A percentile compares a stretch with the other conserved stretches of the same genome.
Conservation (phyloP, 805 yeast genomes). For the Schizosaccharomyces japonicus region DNA sequence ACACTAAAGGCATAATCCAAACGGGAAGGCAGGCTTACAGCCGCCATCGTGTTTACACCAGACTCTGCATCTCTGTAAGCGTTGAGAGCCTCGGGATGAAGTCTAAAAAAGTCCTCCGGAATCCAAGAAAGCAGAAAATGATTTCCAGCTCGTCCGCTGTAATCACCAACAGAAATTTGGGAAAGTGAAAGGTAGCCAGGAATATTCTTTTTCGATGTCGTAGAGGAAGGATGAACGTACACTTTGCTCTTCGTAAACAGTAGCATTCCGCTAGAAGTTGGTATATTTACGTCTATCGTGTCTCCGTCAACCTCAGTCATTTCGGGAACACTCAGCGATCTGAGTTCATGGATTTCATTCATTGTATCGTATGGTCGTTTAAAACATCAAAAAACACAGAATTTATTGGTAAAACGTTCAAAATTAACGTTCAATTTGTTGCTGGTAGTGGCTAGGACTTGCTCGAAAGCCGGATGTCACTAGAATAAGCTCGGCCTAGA, state of each 20-base stretch:
- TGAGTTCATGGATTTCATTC: neutral
- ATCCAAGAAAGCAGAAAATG: slow-evolving; percentile 45
- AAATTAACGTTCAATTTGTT: too few species aligned
- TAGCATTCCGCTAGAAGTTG: neutral
- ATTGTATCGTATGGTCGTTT: neutral
- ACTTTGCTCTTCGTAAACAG: slow-evolving; percentile 22
- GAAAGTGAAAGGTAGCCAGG: slow-evolving; percentile 53
- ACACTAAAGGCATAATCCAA: slow-evolving; percentile 37
- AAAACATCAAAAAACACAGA: neutral
- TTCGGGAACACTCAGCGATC: neutral
- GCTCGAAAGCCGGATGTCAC: too few species aligned
- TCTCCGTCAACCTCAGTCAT: slow-evolving; percentile 1
- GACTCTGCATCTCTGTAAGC: slow-evolving; percentile 26
- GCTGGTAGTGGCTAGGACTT: too few species aligned
- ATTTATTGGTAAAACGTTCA: neutral
- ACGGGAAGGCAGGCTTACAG: slow-evolving; percentile 5
- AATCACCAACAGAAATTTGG: slow-evolving; percentile 25
- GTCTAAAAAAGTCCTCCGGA: slow-evolving; percentile 17
- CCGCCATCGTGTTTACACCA: slow-evolving; percentile 25
- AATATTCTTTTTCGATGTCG: slow-evolving; percentile 43
- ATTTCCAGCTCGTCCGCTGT: slow-evolving; percentile 17
- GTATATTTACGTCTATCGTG: neutral
- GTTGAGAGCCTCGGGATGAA: slow-evolving; percentile 9
- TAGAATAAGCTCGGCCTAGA: too few species aligned
- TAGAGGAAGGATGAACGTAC: slow-evolving; percentile 58